Base-by-base conservation (phyloP, 208 protist genomes). In the Wallacemonas sp. region DNA sequence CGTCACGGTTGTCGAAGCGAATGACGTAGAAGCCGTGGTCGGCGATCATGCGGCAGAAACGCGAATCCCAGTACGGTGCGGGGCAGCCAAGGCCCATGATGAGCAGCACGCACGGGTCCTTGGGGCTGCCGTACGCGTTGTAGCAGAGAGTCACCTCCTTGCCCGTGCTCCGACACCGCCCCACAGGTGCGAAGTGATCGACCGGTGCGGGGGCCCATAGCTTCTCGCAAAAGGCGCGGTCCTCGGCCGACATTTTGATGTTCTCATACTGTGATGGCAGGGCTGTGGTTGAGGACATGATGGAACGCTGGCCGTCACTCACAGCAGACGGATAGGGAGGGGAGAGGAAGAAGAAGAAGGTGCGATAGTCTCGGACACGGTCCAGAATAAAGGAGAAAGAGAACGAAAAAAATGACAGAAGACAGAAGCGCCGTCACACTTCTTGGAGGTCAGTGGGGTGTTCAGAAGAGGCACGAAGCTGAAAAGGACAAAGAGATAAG, bases 1-100 rank as follows among this genome's bases (percentile, higher is more conserved):
- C 57, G 41, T 79, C 78, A 32, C 78, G 67, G 29, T 83, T 74
- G 48, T 83, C 78, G 66, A 71, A 79, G 34, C 72, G 78, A 44
- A 83, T 60, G 46, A 83, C 78, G 42, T 67, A 73, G 61, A 68
- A 79, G 10, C 77, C 71, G 9, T 38, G 30, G 26, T 55, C 32
- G 0, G 78, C 78, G 57, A 83, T 61, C 6, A 10, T 29, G 32
- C 71, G 60, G 68, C 78, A 84, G 41, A 84, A 75, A 3, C 22
- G 24, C 42, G 63, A 52, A n/a, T 61, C 39, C 69, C 73, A 84
- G 15, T 66, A 50, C 30, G 46, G 37, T 9, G 59, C 65, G 15
- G 37, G 58, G 22, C 53, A 44, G 33, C 30, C 44, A 8, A 84
- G 39, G 9, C 73, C 73, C 64, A 71, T 69, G n/a, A 84, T 64